Evolutionary conservation across 352 stramenopile species (phyloP).

Genomic region (Pythium rishiriense): DNA sequence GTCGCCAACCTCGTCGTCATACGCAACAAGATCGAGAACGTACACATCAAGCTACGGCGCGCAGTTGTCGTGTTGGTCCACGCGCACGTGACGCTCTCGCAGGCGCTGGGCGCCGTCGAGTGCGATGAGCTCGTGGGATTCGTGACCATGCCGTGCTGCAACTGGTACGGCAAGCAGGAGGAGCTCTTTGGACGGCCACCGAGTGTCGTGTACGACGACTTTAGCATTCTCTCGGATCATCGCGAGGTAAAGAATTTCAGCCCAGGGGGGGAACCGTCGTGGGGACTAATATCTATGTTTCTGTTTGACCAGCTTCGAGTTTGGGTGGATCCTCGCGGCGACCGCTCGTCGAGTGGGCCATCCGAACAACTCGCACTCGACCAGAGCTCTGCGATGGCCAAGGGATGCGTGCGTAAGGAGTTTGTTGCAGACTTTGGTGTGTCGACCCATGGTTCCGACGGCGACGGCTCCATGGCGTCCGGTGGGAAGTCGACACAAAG

Average conservation of each 20-base stretch:
- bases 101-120: conserved; percentile 65
- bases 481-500: neutral
- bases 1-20: conserved; percentile 75
- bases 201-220: conserved; percentile 81
- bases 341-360: conserved; percentile 4
- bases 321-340: conserved; percentile 38
- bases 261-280: no score
- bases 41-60: conserved; percentile 56
- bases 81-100: conserved; percentile 73
- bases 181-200: conserved; percentile 47
- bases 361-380: conserved; percentile 11
- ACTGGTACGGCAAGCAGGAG: conserved; percentile 81
- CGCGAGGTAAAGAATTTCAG: conserved; percentile 44
- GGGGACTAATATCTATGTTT: no score
- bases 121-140: conserved; percentile 60
- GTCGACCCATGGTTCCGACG: neutral
- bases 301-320: conserved; percentile 19
- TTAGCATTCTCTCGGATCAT: conserved; percentile 79
- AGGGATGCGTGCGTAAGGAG: conserved; percentile 52
- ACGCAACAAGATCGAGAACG: conserved; percentile 84
- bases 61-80: conserved; percentile 79
- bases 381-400: conserved; percentile 34
- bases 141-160: conserved; percentile 79
- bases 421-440: conserved; percentile 24
- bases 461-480: neutral